Percentiles rank a stretch among this genome's conserved stretches.
Conservation (phyloP, 306 rosid genomes). For the Elaeagnus macrophylla region DNA sequence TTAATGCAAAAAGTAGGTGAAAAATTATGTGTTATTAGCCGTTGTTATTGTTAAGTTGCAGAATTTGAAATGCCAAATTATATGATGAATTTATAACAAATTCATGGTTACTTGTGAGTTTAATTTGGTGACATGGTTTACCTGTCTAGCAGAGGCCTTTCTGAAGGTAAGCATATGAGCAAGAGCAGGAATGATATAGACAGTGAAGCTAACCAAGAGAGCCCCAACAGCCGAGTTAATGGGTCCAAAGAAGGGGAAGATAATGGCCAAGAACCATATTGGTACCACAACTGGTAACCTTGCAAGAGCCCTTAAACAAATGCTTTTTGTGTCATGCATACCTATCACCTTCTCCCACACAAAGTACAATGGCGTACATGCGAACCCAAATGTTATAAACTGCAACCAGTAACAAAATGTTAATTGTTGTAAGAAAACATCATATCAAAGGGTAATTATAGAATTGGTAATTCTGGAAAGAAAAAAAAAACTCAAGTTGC, state of each 20-base stretch:
- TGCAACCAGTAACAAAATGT: slow-evolving; percentile 24
- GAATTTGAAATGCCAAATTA: no score
- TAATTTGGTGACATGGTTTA: slow-evolving; percentile 8
- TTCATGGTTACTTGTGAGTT: no score
- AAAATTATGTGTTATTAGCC: no score
- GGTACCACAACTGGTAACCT: slow-evolving; percentile 94
- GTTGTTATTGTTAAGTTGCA: no score
- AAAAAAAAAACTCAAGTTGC: no score
- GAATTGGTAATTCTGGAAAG: not conserved
- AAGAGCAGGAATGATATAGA: slow-evolving; percentile 70
- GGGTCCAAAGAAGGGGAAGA: slow-evolving; percentile 95
- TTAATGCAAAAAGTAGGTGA: no score
- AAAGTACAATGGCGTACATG: slow-evolving; percentile 92
- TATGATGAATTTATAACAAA: no score
- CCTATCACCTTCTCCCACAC: slow-evolving; percentile 99
- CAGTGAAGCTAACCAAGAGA: slow-evolving; percentile 90
- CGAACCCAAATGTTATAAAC: slow-evolving; percentile 96
- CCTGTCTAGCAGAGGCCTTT: slow-evolving; percentile 81
- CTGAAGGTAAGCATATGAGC: slow-evolving; percentile 94
- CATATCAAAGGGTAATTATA: no score
- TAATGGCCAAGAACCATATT: slow-evolving; percentile 89
- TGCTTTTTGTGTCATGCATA: slow-evolving; percentile 88
- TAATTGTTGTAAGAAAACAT: no score
- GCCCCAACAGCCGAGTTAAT: slow-evolving; percentile 95
- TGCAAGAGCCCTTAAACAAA: slow-evolving; percentile 73